phyloP scores from a whole-genome alignment of 2,329 filamentous ascomycete species.

The Coniochaeta prunicola region DNA sequence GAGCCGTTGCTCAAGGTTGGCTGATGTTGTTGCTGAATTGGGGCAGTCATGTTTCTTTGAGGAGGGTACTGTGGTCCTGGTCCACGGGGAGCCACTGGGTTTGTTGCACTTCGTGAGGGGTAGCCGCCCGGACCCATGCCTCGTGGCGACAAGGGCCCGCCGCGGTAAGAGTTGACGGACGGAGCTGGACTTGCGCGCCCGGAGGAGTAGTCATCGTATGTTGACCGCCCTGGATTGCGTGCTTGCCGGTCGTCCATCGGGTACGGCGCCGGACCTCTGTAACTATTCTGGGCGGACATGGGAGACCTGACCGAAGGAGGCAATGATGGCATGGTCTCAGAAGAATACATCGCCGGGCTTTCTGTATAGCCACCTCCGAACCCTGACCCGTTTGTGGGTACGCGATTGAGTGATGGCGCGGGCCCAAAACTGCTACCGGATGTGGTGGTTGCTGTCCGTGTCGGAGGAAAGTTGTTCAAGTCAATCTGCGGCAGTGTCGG shows the following conservation, averaged over 20 bases:
- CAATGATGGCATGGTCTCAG: conserved; percentile 17
- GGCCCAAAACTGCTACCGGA: conserved; percentile 17
- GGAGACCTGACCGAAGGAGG: conserved; percentile 19
- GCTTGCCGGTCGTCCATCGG: conserved; percentile 4
- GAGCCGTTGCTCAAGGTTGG: conserved; percentile 12
- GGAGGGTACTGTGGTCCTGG: conserved; percentile 16
- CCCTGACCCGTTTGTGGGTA: conserved; percentile 16
- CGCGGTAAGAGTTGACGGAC: conserved; percentile 16
- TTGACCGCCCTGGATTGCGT: background rate
- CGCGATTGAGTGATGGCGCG: conserved; percentile 14
- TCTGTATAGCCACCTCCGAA: conserved; percentile 14
- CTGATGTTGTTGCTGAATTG: conserved; percentile 15
- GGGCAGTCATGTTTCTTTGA: conserved; percentile 26
- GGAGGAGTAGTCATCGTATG: conserved; percentile 12
- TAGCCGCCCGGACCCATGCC: conserved; percentile 14
- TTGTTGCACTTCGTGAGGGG: conserved; percentile 18
- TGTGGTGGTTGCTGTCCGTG: conserved; percentile 13
- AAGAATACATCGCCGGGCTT: conserved; percentile 16
- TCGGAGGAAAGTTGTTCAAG: conserved; percentile 11
- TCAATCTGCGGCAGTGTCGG: conserved; percentile 16
- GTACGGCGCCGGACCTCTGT: conserved; percentile 7
- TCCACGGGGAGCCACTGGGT: conserved; percentile 16
- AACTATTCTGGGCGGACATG: conserved; percentile 8
- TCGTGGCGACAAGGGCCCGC: conserved; percentile 12
- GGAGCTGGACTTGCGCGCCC: conserved; percentile 22